Conservation (phyloP, 1,284 basidiomycete species). For the Megacollybia platyphylla region DNA sequence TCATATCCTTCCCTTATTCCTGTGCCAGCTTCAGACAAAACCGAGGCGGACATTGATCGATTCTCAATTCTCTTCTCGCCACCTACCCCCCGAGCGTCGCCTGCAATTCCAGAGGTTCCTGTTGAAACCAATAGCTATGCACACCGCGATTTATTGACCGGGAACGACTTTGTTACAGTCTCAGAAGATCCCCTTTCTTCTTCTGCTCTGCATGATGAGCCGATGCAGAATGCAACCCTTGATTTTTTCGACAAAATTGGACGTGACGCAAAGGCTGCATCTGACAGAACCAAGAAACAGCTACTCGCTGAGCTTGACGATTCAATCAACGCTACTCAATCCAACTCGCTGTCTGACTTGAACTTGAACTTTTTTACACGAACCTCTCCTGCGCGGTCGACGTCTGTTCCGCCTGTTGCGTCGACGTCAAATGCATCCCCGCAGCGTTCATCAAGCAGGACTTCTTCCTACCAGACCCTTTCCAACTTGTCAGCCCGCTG, state of each 20-base stretch:
- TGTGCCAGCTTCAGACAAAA: not conserved
- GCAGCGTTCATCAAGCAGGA: conserved; percentile 9
- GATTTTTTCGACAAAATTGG: conserved; percentile 49
- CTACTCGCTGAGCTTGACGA: conserved; percentile 26
- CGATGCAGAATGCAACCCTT: conserved; percentile 16
- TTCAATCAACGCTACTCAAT: not conserved
- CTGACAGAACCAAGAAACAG: conserved; percentile 36
- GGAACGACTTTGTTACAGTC: conserved; percentile 45
- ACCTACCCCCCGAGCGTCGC: conserved; percentile 26
- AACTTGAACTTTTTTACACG: conserved; percentile 21
- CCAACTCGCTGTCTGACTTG: conserved; percentile 15
- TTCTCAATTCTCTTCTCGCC: conserved; percentile 29
- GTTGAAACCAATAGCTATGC: conserved; percentile 1
- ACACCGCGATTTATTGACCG: conserved; percentile 2
- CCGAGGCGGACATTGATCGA: conserved; percentile 12
- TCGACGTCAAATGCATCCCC: conserved; percentile 13
- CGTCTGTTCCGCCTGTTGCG: conserved; percentile 10
- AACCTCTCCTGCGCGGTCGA: conserved; percentile 7
- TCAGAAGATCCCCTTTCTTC: conserved; percentile 40
- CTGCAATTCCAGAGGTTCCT: conserved; percentile 10
- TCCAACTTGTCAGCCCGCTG: conserved; percentile 23
- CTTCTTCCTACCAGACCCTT: conserved; percentile 21
- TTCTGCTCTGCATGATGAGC: conserved; percentile 7
- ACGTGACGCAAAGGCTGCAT: conserved; percentile 37
- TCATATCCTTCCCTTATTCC: not conserved